Evolutionary conservation across 192 early-diverging fungal species (phyloP), one percentile per base, ranked within the genome.

Genomic region (Spinellus fusiger): DNA sequence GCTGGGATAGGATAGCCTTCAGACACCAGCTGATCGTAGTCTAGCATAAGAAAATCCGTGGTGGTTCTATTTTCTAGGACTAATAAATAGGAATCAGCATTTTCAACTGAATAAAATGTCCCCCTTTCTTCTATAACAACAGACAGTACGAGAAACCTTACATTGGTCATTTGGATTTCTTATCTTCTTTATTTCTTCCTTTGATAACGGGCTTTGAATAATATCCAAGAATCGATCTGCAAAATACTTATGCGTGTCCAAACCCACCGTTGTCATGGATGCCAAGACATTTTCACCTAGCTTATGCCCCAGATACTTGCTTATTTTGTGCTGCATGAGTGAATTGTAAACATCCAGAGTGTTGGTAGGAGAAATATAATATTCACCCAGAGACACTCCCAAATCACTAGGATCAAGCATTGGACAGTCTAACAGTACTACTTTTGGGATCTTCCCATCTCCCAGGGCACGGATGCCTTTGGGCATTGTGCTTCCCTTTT

Each of bases 1-100:
- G 15, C 28, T 22, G 40, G 76, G 60, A 78, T 56, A 38, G 77
- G 75, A 52, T 62, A 75, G 18, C 61, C 44, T 35, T 63, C 69
- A 3, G 56, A 60, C 3, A 50, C 62, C 25, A 80, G 25, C 22
- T 73, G 51, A 15, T 64, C 63, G 12, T 57, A 33, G 5, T 59
- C 55, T 47, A 78, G 32, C 29, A 76, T 64, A 1, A 66, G 47
- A 0, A 51, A 16, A 5, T 66, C 52, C 27, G 64, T 49, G 3
- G 16, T 18, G 38, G 58, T 59, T 28, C 22, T 20, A n/a, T 38
- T n/a, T 16, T 9, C 26, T 49, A 22, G 2, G 55, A 25, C 22
- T 40, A 48, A 56, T 49, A 31, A 37, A 44, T 12, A 5, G n/a
- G 8, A 48, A 28, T 9, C 4, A 61, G 1, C 26, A 28, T 37